Evolutionary conservation across 352 stramenopile species (phyloP).

Genomic region (Globisporangium nodosum): DNA sequence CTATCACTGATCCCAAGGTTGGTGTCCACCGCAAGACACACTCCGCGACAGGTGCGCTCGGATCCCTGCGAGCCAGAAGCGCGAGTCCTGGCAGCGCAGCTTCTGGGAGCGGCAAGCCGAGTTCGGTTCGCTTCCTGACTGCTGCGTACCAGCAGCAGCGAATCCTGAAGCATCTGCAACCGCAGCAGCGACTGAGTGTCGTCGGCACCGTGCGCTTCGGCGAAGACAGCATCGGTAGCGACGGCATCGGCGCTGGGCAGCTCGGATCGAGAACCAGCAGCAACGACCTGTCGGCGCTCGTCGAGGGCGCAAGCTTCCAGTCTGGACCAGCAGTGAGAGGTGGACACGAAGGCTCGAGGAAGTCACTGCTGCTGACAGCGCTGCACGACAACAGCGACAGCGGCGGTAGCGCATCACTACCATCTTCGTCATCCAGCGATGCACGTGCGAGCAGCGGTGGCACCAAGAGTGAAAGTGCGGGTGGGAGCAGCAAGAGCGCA

Average conservation of each 20-base stretch:
- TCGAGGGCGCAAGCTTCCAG: slow-evolving; percentile 2
- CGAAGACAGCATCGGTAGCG: slow-evolving; percentile 1
- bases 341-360: neutral
- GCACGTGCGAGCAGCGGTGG: neutral
- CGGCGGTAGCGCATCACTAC: neutral
- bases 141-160: slow-evolving; percentile 14
- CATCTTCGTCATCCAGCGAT: neutral
- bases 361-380: neutral
- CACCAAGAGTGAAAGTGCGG: neutral
- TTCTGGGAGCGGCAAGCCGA: neutral
- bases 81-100: neutral
- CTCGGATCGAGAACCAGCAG: neutral
- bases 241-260: neutral
- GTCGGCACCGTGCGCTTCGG: slow-evolving; percentile 24
- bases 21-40: slow-evolving; percentile 5
- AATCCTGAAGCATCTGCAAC: slow-evolving; percentile 3
- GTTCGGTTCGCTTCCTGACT: neutral
- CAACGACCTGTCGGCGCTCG: neutral
- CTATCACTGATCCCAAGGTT: neutral
- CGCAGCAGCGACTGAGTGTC: slow-evolving; percentile 21
- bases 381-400: neutral
- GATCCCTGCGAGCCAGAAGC: neutral
- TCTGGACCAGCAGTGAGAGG: neutral
- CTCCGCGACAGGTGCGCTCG: slow-evolving; percentile 2
- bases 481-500: neutral